A percentile compares a stretch with the other conserved stretches of the same genome.
Evolutionary conservation across 1,139 yeast genomes (phyloP).

Genomic region (Geotrichum histeridarum): DNA sequence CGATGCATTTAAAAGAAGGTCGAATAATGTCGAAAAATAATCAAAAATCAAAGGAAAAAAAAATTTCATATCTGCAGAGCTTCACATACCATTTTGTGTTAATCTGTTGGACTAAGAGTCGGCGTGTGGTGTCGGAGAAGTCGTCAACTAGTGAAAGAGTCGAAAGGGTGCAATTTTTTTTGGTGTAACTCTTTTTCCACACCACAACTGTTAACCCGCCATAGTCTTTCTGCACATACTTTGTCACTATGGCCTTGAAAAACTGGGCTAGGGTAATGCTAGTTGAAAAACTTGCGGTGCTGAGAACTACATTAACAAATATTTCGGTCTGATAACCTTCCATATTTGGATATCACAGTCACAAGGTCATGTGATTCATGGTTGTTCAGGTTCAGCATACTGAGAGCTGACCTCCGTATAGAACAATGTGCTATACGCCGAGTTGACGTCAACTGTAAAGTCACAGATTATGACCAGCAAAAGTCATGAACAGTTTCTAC

Average conservation of each 20-base stretch:
- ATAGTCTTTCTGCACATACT: not conserved
- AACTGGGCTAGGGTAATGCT: not conserved
- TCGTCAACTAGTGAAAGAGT: constrained; percentile 16
- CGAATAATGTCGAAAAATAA: not conserved
- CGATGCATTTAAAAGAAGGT: not conserved
- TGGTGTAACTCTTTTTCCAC: constrained; percentile 4
- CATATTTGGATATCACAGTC: not conserved
- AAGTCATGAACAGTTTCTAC: not conserved
- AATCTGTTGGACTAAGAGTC: constrained; percentile 13
- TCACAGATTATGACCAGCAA: too few relatives aligned
- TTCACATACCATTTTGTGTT: constrained; percentile 16
- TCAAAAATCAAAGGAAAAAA: not conserved
- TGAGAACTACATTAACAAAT: not conserved
- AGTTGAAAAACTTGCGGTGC: not conserved
- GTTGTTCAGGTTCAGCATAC: too few relatives aligned
- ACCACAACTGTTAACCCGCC: not conserved
- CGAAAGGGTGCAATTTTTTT: constrained; percentile 4
- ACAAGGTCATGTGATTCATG: not conserved
- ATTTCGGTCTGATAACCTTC: not conserved
- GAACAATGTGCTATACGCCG: too few relatives aligned
- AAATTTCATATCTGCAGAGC: not conserved
- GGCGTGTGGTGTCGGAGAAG: constrained; percentile 16
- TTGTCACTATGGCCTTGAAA: not conserved
- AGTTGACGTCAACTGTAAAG: too few relatives aligned
- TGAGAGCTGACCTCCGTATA: too few relatives aligned